Base-by-base conservation (phyloP, 2,329 filamentous ascomycete species). In the Talaromyces islandicus region DNA sequence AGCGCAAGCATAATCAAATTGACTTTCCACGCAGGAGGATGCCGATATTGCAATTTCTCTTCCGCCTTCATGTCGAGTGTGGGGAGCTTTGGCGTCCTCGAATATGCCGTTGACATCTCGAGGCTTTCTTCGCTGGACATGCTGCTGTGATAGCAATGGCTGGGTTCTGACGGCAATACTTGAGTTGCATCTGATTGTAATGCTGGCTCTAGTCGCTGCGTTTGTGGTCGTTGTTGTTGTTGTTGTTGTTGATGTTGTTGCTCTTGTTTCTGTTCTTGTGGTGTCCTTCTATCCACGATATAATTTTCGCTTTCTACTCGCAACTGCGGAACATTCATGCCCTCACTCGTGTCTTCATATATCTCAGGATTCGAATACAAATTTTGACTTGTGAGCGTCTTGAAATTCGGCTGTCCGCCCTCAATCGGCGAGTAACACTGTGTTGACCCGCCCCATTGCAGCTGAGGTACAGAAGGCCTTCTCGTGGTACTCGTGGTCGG, bases 401-500 rank as follows among this genome's bases (percentile, higher is more conserved):
- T 52, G 55, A 57, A 51, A 21, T 9, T 24, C 27, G 54, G 9
- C 51, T 21, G 11, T 32, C 46, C 2, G 54, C 30, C 21, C 32
- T 57, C 48, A 29, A 52, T 52, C 48, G 48, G 48, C 5, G 58
- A 60, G n/a, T 57, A 60, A 27, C 46, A 57, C 32, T 52, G 48
- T 3, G 48, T 52, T 52, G 48, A 52, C 6, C 27, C 48, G 24
- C 24, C 48, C 27, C 27, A 29, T 27, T 52, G 24, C 1, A 29
- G 17, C 48, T 52, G 48, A 17, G 48, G 14, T 14, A 10, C 24
- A n/a, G 58, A 60, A 19, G 58, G 56, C 41, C 25, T n/a, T 14
- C 41, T 52, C 14, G 25, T 17, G 1, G 41, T 10, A 21, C 11
- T 53, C n/a, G 30, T 58, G 11, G 48, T 38, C 2, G 48, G 25